phyloP scores from a whole-genome alignment of 805 yeast genomes.

The Sungouiozyma intestinalis region DNA sequence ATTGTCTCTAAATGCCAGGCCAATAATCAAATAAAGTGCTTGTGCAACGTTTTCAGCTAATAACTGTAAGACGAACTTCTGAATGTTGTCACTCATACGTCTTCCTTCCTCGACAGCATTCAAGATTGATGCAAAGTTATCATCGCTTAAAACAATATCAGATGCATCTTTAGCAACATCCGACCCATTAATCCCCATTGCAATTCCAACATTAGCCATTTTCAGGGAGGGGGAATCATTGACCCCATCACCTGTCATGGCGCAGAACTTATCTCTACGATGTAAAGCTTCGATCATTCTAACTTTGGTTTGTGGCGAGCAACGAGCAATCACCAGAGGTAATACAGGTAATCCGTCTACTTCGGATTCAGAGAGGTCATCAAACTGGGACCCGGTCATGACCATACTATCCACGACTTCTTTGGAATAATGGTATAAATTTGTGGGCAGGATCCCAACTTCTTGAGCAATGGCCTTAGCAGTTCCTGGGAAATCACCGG shows the following conservation, averaged over 20 bases:
- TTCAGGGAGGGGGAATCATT: slow-evolving; percentile 96
- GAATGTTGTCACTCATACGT: slow-evolving; percentile 91
- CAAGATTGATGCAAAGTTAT: slow-evolving; percentile 87
- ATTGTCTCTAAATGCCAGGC: slow-evolving; percentile 69
- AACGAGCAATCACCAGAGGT: slow-evolving; percentile 86
- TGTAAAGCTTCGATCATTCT: slow-evolving; percentile 84
- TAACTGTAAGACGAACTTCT: slow-evolving; percentile 85
- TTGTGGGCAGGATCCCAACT: slow-evolving; percentile 73
- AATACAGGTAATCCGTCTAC: slow-evolving; percentile 63
- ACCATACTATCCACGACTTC: slow-evolving; percentile 46
- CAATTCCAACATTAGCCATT: slow-evolving; percentile 90
- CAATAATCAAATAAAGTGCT: slow-evolving; percentile 70
- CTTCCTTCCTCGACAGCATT: slow-evolving; percentile 95
- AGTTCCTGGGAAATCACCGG: slow-evolving; percentile 87
- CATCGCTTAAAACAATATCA: slow-evolving; percentile 94
- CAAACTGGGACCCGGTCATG: slow-evolving; percentile 77
- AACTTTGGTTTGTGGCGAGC: slow-evolving; percentile 89
- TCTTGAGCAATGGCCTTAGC: slow-evolving; percentile 78
- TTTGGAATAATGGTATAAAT: slow-evolving; percentile 30
- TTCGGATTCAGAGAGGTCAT: slow-evolving; percentile 55
- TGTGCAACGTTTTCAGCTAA: slow-evolving; percentile 94
- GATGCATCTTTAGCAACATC: slow-evolving; percentile 98
- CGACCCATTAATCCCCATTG: slow-evolving; percentile 89
- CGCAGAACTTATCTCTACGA: slow-evolving; percentile 84
- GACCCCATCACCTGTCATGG: slow-evolving; percentile 99